These are phyloP conservation scores for Dysphania ambrosioides DNA, from an alignment of 148 eudicot genomes.

Conservation along the genomic window DNA sequence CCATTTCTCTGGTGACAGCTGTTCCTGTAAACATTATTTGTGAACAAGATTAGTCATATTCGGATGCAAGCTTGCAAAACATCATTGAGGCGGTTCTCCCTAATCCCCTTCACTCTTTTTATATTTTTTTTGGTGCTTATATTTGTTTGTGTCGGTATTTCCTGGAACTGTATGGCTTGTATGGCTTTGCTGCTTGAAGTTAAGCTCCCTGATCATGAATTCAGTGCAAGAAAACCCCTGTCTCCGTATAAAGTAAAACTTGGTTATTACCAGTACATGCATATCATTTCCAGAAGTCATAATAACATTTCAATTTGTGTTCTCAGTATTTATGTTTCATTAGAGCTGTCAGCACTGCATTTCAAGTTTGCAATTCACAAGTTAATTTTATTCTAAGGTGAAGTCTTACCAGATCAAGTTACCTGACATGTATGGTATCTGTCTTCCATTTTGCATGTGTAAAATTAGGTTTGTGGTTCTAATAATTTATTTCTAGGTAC, in stretches of 20 bases:
- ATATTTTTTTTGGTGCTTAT: background rate
- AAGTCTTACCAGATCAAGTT: background rate
- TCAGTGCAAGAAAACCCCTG: background rate
- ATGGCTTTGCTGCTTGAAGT: background rate
- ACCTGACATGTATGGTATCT: background rate
- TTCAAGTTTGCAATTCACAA: too few relatives aligned
- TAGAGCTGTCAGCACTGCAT: background rate
- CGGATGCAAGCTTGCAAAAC: slow-evolving; percentile 9
- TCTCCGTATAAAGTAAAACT: background rate
- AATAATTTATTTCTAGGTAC: background rate
- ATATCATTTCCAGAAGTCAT: background rate
- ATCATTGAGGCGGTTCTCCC: slow-evolving; percentile 8
- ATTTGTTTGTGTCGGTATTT: background rate
- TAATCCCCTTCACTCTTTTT: background rate
- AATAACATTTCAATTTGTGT: too few relatives aligned
- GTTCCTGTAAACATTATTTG: slow-evolving; percentile 47
- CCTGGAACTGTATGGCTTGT: background rate
- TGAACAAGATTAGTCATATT: slow-evolving; percentile 22
- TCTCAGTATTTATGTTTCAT: background rate
- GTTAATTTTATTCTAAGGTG: too few relatives aligned
- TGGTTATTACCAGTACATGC: background rate
- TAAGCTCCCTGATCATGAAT: slow-evolving; percentile 3
- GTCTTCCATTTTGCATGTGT: background rate
- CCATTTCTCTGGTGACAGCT: slow-evolving; percentile 37
- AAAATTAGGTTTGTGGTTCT: background rate